A percentile compares a stretch with the other conserved stretches of the same genome.
Evolutionary conservation across 2,329 filamentous ascomycete genomes (phyloP).

Genomic region (Polytolypa hystricis): DNA sequence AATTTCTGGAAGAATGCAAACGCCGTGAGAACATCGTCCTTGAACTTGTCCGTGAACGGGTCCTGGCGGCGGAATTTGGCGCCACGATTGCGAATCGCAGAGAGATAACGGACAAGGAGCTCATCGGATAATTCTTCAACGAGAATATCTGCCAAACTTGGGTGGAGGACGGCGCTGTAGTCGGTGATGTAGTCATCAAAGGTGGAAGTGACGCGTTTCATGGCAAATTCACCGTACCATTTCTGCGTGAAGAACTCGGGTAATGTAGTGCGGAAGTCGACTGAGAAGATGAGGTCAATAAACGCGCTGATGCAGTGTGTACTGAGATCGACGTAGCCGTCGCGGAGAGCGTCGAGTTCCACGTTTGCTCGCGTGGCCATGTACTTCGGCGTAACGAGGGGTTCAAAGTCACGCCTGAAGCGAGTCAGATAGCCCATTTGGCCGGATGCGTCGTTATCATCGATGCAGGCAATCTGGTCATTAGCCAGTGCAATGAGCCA

Average conservation of each 20-base stretch:
- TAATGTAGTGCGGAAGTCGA: constrained; percentile 78
- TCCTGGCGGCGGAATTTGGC: constrained; percentile 80
- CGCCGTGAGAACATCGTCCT: constrained; percentile 79
- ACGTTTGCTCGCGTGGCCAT: constrained; percentile 57
- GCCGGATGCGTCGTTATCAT: constrained; percentile 68
- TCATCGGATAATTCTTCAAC: constrained; percentile 89
- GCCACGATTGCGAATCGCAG: constrained; percentile 74
- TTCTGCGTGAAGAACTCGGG: constrained; percentile 79
- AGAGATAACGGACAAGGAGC: constrained; percentile 75
- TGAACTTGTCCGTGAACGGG: constrained; percentile 84
- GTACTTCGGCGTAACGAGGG: constrained; percentile 70
- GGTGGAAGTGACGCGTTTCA: constrained; percentile 88
- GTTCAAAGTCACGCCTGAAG: constrained; percentile 74
- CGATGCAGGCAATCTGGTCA: constrained; percentile 96
- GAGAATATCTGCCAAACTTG: constrained; percentile 79
- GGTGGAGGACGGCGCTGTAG: constrained; percentile 73
- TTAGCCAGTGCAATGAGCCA: constrained; percentile 96
- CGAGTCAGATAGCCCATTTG: constrained; percentile 72
- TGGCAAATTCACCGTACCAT: constrained; percentile 78
- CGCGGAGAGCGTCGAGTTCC: constrained; percentile 65
- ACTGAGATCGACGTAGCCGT: constrained; percentile 89
- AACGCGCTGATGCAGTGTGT: constrained; percentile 88
- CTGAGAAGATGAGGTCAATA: constrained; percentile 72
- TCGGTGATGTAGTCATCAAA: constrained; percentile 92
- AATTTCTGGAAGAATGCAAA: constrained; percentile 78